Percentiles rank a stretch among this genome's conserved stretches.
phyloP scores from a whole-genome alignment of 2,329 filamentous ascomycete genomes.

The Sarocladium brachiariae region DNA sequence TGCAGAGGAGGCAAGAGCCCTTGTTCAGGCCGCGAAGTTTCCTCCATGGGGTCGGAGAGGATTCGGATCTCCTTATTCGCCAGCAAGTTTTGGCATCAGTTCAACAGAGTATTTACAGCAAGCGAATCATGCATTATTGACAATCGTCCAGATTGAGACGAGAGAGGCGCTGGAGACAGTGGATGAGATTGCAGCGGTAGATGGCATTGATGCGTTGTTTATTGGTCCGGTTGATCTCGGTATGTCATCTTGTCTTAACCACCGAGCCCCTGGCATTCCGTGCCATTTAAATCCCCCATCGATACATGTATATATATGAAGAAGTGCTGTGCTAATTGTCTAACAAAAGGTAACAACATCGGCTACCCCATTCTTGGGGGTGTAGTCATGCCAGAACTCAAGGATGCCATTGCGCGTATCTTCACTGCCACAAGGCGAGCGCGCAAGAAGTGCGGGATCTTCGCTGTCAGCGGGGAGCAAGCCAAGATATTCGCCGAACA shows the following conservation, averaged over 20 bases:
- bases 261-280: too few species aligned
- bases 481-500: slow-evolving; percentile 46
- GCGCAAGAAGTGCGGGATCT: slow-evolving; percentile 61
- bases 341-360: slow-evolving; percentile 53
- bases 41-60: slow-evolving; percentile 42
- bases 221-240: slow-evolving; percentile 62
- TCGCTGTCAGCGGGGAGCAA: slow-evolving; percentile 48
- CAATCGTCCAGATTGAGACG: slow-evolving; percentile 64
- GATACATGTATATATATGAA: too few species aligned
- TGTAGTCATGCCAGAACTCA: slow-evolving; percentile 50
- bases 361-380: slow-evolving; percentile 55
- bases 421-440: slow-evolving; percentile 50
- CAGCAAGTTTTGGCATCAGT: slow-evolving; percentile 34
- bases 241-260: slow-evolving; percentile 11
- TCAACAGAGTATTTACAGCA: slow-evolving; percentile 42
- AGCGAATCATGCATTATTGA: slow-evolving; percentile 47
- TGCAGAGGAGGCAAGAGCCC: slow-evolving; percentile 35
- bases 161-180: slow-evolving; percentile 52
- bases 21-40: slow-evolving; percentile 43
- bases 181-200: slow-evolving; percentile 53
- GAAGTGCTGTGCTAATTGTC: too few species aligned
- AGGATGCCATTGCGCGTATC: slow-evolving; percentile 51
- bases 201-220: slow-evolving; percentile 57
- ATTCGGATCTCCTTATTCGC: slow-evolving; percentile 41
- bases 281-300: too few species aligned